These are phyloP conservation scores for Amylocarpus encephaloides DNA, from an alignment of 2,329 filamentous ascomycete genomes.

Conservation along the genomic window DNA sequence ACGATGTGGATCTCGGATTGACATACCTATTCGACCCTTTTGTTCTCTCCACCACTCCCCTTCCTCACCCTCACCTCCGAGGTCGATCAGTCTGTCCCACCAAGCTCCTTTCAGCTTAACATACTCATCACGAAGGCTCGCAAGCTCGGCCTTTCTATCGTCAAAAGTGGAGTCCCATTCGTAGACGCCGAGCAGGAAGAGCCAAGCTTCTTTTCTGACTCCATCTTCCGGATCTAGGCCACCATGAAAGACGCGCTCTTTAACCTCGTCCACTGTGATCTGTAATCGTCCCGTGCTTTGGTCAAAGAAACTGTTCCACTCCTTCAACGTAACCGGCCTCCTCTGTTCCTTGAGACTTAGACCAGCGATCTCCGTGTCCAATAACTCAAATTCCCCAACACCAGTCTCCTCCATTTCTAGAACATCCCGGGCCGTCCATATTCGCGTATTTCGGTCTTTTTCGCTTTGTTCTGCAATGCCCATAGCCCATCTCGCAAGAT, in stretches of 20 bases:
- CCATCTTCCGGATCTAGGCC: constrained; percentile 84
- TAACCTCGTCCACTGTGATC: constrained; percentile 84
- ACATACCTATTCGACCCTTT: constrained; percentile 81
- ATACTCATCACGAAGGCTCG: constrained; percentile 86
- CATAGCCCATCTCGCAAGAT: constrained; percentile 97
- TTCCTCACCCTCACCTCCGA: constrained; percentile 71
- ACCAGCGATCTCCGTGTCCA: constrained; percentile 69
- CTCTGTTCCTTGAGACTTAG: constrained; percentile 71
- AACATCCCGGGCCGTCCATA: constrained; percentile 91
- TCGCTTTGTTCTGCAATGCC: constrained; percentile 97
- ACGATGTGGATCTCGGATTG: constrained; percentile 5
- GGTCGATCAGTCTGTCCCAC: constrained; percentile 91
- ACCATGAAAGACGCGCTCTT: constrained; percentile 95
- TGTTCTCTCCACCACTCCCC: constrained; percentile 98
- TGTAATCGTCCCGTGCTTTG: constrained; percentile 64
- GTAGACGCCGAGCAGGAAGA: constrained; percentile 86
- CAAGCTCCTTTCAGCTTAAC: constrained; percentile 88
- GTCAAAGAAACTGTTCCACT: constrained; percentile 93
- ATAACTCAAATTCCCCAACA: constrained; percentile 90
- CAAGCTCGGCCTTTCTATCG: constrained; percentile 75
- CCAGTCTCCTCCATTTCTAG: constrained; percentile 91
- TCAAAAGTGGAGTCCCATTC: constrained; percentile 87
- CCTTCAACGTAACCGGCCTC: constrained; percentile 69
- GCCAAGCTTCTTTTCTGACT: constrained; percentile 92
- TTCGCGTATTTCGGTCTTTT: constrained; percentile 72